These are phyloP conservation scores for Helichrysum umbraculigerum DNA, from an alignment of 129 eudicot species.

Conservation along the genomic window DNA sequence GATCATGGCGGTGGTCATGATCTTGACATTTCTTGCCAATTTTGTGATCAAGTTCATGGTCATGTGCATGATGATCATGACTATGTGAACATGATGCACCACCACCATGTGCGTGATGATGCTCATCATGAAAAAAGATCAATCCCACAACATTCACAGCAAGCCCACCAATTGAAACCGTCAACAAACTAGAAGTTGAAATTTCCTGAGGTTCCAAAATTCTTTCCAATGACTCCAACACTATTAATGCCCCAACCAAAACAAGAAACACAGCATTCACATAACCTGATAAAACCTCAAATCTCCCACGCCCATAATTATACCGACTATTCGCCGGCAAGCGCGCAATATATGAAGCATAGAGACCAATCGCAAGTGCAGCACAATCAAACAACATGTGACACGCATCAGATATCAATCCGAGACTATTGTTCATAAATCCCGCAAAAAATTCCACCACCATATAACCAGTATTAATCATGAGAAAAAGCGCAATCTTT, in stretches of 20 bases:
- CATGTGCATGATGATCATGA: slow-evolving; percentile 42
- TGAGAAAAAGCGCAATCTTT: slow-evolving; percentile 88
- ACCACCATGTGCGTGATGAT: slow-evolving; percentile 98
- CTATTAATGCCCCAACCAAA: slow-evolving; percentile 86
- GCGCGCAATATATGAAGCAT: slow-evolving; percentile 85
- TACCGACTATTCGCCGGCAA: slow-evolving; percentile 78
- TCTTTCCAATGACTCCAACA: slow-evolving; percentile 86
- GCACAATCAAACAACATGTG: slow-evolving; percentile 99
- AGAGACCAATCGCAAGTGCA: slow-evolving; percentile 90
- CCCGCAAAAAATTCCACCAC: slow-evolving; percentile 93
- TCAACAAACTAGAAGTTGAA: slow-evolving; percentile 73
- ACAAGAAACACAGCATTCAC: slow-evolving; percentile 92
- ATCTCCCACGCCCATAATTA: slow-evolving; percentile 93
- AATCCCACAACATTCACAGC: slow-evolving; percentile 87
- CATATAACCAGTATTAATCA: slow-evolving; percentile 93
- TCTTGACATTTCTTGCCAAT: slow-evolving; percentile 21
- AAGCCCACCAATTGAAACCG: slow-evolving; percentile 87
- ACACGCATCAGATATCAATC: slow-evolving; percentile 96
- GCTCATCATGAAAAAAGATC: slow-evolving; percentile 94
- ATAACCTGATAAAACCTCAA: slow-evolving; percentile 95
- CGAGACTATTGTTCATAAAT: slow-evolving; percentile 97
- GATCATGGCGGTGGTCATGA: slow-evolving; percentile 22
- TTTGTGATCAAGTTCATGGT: slow-evolving; percentile 31
- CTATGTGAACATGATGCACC: slow-evolving; percentile 64
- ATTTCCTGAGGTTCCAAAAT: slow-evolving; percentile 95